These are phyloP conservation scores for Aeschynomene evenia DNA, from an alignment of 306 rosid species.

Conservation along the genomic window DNA sequence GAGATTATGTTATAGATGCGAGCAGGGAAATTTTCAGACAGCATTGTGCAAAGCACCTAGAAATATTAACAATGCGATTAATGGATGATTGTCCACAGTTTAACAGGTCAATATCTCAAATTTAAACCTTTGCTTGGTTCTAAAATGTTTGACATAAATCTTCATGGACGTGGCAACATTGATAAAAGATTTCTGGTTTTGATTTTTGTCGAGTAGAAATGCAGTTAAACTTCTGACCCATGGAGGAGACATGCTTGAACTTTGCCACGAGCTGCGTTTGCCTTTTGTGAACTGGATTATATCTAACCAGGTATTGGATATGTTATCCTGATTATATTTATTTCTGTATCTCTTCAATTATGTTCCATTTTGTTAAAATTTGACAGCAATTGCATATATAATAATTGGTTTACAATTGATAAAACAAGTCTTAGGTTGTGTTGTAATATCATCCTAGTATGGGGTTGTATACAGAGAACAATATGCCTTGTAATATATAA, in stretches of 20 bases:
- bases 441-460: background rate
- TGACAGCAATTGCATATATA: slow-evolving; percentile 17
- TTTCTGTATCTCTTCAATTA: background rate
- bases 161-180: slow-evolving; percentile 13
- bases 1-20: slow-evolving; percentile 73
- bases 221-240: slow-evolving; percentile 86
- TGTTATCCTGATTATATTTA: slow-evolving; percentile 18
- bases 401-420: slow-evolving; percentile 16
- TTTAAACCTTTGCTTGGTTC: slow-evolving; percentile 16
- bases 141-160: background rate
- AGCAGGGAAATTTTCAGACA: slow-evolving; percentile 70
- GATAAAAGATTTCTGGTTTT: slow-evolving; percentile 34
- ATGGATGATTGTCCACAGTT: slow-evolving; percentile 71
- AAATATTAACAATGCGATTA: slow-evolving; percentile 65
- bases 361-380: slow-evolving; percentile 9
- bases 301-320: slow-evolving; percentile 64
- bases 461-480: background rate
- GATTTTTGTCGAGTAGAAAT: slow-evolving; percentile 56
- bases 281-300: slow-evolving; percentile 84
- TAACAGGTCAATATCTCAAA: slow-evolving; percentile 57
- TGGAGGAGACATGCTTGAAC: slow-evolving; percentile 98
- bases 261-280: slow-evolving; percentile 80
- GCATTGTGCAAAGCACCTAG: slow-evolving; percentile 88
- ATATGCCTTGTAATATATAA: slow-evolving; percentile 14
- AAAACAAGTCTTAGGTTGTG: background rate